phyloP scores from a whole-genome alignment of 169 alveolate species.

The Cryptosporidium tyzzeri region DNA sequence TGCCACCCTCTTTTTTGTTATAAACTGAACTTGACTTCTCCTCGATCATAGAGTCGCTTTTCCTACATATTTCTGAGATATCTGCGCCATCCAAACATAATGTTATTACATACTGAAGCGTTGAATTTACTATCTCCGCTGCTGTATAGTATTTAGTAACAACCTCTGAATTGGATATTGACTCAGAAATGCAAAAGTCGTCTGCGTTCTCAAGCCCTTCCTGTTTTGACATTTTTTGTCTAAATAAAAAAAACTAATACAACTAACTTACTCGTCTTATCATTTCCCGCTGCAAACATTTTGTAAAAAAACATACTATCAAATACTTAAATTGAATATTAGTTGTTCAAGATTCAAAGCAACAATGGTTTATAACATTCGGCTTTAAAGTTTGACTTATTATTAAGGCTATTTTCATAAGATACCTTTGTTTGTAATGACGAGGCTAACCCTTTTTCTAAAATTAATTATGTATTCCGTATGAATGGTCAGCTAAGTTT shows the following conservation, averaged over 20 bases:
- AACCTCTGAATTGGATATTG: slow-evolving; percentile 81
- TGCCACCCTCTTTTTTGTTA: slow-evolving; percentile 83
- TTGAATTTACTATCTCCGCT: slow-evolving; percentile 83
- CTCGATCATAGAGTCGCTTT: slow-evolving; percentile 83
- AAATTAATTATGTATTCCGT: background rate
- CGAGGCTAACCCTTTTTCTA: background rate
- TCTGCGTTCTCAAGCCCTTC: background rate
- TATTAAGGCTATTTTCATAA: too few species aligned
- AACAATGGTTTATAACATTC: background rate
- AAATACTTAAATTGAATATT: too few species aligned
- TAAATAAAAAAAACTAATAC: background rate
- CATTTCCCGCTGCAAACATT: slow-evolving; percentile 12
- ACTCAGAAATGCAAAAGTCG: slow-evolving; percentile 17
- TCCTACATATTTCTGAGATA: slow-evolving; percentile 83
- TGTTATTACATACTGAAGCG: slow-evolving; percentile 79
- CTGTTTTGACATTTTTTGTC: background rate
- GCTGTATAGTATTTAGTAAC: slow-evolving; percentile 87
- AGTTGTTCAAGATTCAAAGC: background rate
- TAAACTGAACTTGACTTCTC: slow-evolving; percentile 79
- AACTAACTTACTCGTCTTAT: background rate
- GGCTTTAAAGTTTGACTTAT: background rate
- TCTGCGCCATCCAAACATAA: slow-evolving; percentile 85
- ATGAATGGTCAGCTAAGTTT: background rate
- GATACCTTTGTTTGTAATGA: background rate
- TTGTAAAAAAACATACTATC: background rate